phyloP scores from a whole-genome alignment of 2,329 filamentous ascomycete species.

The Colletotrichum caudatum region DNA sequence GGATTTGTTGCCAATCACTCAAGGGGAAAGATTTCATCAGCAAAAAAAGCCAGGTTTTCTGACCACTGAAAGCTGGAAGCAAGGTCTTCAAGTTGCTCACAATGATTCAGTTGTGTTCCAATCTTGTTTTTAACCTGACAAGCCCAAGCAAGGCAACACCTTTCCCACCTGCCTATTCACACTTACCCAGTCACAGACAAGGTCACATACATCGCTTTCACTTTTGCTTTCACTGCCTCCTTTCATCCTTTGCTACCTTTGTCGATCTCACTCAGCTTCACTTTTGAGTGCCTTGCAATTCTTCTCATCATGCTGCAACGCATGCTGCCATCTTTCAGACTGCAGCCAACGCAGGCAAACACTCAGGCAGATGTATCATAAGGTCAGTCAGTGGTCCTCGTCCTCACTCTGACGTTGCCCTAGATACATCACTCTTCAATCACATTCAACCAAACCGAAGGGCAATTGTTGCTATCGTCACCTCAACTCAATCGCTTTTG shows the following conservation, averaged over 20 bases:
- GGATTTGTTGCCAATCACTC: not conserved
- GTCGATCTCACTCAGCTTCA: not conserved
- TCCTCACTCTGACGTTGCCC: not conserved
- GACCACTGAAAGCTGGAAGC: not conserved
- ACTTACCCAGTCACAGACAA: not conserved
- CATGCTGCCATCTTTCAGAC: not conserved
- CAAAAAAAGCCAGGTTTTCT: not conserved
- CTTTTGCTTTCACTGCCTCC: not conserved
- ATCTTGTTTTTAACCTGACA: not conserved
- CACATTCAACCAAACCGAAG: not conserved
- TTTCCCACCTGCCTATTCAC: not conserved
- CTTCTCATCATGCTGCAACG: not conserved
- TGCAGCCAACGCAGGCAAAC: not conserved
- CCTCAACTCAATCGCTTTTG: not conserved
- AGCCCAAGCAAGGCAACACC: not conserved
- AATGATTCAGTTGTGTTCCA: not conserved
- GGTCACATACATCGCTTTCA: not conserved
- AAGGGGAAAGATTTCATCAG: not conserved
- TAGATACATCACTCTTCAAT: not conserved
- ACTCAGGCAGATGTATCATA: not conserved
- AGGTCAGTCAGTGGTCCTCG: not conserved
- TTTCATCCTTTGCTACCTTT: not conserved
- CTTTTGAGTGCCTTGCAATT: not conserved
- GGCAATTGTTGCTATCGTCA: not conserved
- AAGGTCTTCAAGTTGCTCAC: not conserved